phyloP scores from a whole-genome alignment of 2,329 filamentous ascomycete species.

The Neopestalotiopsis sp. region DNA sequence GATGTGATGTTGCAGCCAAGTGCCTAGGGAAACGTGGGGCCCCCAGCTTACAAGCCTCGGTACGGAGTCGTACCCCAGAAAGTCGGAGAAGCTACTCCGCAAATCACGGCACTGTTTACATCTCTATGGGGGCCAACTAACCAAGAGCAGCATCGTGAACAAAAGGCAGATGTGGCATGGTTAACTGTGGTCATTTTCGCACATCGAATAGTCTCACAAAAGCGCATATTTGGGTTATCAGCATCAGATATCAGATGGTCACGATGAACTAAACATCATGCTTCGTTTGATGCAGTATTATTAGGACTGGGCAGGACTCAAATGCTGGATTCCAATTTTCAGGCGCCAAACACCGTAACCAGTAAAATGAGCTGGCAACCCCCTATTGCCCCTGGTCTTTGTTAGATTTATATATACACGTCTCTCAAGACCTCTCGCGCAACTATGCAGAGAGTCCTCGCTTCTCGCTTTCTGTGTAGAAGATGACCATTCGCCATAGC shows the following conservation, averaged over 20 bases:
- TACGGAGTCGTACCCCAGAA: constrained; percentile 7
- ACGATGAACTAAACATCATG: background rate
- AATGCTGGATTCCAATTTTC: background rate
- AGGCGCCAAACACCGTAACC: constrained; percentile 5
- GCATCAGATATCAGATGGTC: background rate
- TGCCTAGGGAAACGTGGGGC: background rate
- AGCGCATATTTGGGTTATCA: background rate
- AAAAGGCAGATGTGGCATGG: too few relatives aligned
- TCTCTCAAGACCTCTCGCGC: background rate
- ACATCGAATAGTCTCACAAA: too few relatives aligned
- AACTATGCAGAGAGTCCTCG: constrained; percentile 73
- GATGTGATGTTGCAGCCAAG: background rate
- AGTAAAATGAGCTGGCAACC: background rate
- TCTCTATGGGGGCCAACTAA: background rate
- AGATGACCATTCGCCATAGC: constrained; percentile 97
- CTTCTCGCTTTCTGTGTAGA: constrained; percentile 95
- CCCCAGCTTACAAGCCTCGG: background rate
- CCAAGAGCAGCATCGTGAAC: background rate
- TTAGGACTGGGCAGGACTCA: background rate
- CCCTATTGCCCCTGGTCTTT: constrained; percentile 21
- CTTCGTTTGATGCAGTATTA: background rate
- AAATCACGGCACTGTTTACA: background rate
- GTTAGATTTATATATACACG: background rate
- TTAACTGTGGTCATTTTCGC: too few relatives aligned
- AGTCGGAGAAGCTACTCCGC: background rate